Conservation (phyloP, 768 basidiomycete genomes). For the Termitomyces sp. region DNA sequence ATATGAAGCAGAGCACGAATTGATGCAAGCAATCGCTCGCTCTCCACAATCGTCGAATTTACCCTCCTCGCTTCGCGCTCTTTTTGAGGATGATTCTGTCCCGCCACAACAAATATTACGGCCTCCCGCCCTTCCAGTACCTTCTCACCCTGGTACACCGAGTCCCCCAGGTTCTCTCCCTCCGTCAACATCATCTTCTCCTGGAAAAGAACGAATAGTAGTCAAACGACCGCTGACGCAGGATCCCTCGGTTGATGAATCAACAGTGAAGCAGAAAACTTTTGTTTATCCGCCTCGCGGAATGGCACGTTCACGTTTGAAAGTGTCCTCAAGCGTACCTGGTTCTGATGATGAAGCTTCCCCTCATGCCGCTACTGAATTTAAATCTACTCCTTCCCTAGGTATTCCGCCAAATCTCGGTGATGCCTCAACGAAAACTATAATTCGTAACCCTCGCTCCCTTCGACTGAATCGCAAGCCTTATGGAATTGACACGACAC, state of each 20-base stretch:
- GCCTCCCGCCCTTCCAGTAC: constrained; percentile 26
- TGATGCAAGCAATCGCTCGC: constrained; percentile 41
- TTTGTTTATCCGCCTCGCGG: constrained; percentile 53
- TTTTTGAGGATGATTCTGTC: constrained; percentile 64
- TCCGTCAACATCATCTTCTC: constrained; percentile 25
- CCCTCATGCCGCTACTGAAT: background rate
- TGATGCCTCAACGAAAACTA: constrained; percentile 1
- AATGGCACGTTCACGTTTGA: constrained; percentile 25
- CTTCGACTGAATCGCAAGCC: constrained; percentile 1
- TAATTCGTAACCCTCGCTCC: constrained; percentile 3
- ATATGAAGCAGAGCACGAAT: constrained; percentile 12
- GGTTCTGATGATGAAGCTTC: constrained; percentile 21
- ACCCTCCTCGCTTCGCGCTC: constrained; percentile 70
- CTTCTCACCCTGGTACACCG: constrained; percentile 19
- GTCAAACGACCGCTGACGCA: constrained; percentile 22
- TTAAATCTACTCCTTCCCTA: constrained; percentile 1
- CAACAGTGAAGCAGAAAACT: constrained; percentile 37
- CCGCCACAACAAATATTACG: constrained; percentile 35
- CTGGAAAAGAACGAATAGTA: constrained; percentile 26
- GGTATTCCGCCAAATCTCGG: constrained; percentile 6
- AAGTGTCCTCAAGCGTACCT: constrained; percentile 20
- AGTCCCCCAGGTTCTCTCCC: constrained; percentile 18
- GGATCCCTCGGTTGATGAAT: constrained; percentile 20
- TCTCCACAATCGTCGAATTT: constrained; percentile 40
- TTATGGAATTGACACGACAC: background rate